Conservation (phyloP, 2,329 filamentous ascomycete genomes). For the Penicillium hesseltinei region DNA sequence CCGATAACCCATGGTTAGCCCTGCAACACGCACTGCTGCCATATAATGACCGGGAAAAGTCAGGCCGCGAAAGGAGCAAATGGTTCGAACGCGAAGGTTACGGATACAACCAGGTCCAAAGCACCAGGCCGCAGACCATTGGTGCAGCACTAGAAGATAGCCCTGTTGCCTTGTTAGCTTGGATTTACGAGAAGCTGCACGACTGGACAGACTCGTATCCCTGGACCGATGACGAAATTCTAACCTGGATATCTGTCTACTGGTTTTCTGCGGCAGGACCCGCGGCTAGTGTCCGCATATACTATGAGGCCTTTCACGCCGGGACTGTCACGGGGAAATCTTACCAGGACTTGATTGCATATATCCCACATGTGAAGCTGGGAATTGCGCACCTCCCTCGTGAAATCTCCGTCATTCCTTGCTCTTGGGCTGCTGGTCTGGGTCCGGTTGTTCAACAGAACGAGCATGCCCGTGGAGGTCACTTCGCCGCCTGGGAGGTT, state of each 20-base stretch:
- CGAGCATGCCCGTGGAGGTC: slow-evolving; percentile 19
- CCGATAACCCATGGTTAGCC: slow-evolving; percentile 56
- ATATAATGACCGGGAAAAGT: slow-evolving; percentile 18
- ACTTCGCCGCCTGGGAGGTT: slow-evolving; percentile 26
- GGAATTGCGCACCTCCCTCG: slow-evolving; percentile 21
- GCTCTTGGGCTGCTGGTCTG: slow-evolving; percentile 19
- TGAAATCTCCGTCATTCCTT: slow-evolving; percentile 21
- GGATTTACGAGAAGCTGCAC: slow-evolving; percentile 79
- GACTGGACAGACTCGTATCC: slow-evolving; percentile 73
- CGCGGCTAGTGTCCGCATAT: slow-evolving; percentile 66
- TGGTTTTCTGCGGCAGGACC: slow-evolving; percentile 69
- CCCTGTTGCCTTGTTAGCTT: slow-evolving; percentile 68
- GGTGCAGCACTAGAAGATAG: slow-evolving; percentile 67
- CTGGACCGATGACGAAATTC: slow-evolving; percentile 73
- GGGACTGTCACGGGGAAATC: slow-evolving; percentile 4
- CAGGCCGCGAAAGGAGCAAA: slow-evolving; percentile 15
- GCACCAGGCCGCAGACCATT: slow-evolving; percentile 70
- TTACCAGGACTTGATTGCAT: slow-evolving; percentile 12
- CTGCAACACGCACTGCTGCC: slow-evolving; percentile 23
- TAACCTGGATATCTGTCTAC: slow-evolving; percentile 74
- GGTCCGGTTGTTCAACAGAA: slow-evolving; percentile 21
- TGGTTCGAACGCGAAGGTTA: slow-evolving; percentile 26
- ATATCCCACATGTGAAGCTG: slow-evolving; percentile 19
- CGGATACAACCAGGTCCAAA: slow-evolving; percentile 59
- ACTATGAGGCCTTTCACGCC: slow-evolving; percentile 59